Percentiles rank a stretch among this genome's conserved stretches.
phyloP scores from a whole-genome alignment of 495 filamentous ascomycete genomes.

The Geopyxis carbonaria region DNA sequence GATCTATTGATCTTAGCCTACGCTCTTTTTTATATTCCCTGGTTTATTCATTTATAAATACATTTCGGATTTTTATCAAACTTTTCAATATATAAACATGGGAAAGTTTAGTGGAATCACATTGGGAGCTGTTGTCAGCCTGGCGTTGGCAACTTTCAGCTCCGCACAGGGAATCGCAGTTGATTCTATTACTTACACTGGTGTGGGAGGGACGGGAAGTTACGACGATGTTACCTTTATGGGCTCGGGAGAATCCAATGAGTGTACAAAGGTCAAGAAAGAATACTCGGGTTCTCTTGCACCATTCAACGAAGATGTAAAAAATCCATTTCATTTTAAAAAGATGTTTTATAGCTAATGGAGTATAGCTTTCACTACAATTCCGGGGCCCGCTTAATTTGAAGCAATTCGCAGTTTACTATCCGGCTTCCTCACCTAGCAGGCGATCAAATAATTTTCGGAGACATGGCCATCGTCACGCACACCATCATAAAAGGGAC shows the following conservation, averaged over 20 bases:
- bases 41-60: too few relatives aligned
- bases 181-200: conserved; percentile 39
- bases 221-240: conserved; percentile 45
- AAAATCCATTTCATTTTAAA: conserved; percentile 14
- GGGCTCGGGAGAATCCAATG: conserved; percentile 34
- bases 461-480: conserved; percentile 28
- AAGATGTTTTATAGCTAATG: conserved; percentile 7
- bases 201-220: conserved; percentile 37
- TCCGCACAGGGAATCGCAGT: conserved; percentile 48
- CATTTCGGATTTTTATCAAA: too few relatives aligned
- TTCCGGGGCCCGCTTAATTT: conserved; percentile 50
- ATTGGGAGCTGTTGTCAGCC: too few relatives aligned
- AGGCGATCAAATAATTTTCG: too few relatives aligned
- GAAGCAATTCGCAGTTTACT: conserved; percentile 47
- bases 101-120: too few relatives aligned
- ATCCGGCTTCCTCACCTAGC: conserved; percentile 25
- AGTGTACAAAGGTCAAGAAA: conserved; percentile 33
- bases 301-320: conserved; percentile 51
- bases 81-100: too few relatives aligned
- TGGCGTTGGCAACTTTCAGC: too few relatives aligned
- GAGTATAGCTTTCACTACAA: conserved; percentile 44
- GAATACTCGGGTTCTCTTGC: conserved; percentile 41
- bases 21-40: too few relatives aligned
- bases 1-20: too few relatives aligned
- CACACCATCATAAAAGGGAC: conserved; percentile 24